Conservation (phyloP, 768 basidiomycete species). For the Rhodosporidiobolus sp. region DNA sequence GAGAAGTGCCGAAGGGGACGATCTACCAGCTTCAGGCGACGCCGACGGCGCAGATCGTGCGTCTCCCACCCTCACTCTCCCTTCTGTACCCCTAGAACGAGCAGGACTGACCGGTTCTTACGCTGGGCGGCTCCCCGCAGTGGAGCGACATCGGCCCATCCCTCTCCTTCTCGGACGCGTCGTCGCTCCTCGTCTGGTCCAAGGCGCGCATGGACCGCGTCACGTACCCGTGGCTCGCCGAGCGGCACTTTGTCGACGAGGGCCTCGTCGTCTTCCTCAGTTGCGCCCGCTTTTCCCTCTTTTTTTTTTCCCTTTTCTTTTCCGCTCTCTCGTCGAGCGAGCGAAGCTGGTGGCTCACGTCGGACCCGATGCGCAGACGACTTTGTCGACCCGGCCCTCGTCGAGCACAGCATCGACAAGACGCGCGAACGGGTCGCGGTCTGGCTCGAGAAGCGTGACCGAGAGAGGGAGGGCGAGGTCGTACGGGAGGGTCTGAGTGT, state of each 20-base stretch:
- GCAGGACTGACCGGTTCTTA: no score
- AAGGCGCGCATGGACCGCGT: constrained; percentile 10
- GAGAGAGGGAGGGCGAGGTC: neutral
- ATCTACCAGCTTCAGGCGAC: constrained; percentile 22
- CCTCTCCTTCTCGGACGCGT: constrained; percentile 15
- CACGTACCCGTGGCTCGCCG: constrained; percentile 8
- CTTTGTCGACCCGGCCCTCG: constrained; percentile 13
- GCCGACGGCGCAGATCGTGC: constrained; percentile 14
- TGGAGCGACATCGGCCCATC: constrained; percentile 20
- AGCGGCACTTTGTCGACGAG: neutral
- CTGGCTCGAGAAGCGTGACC: constrained; percentile 7
- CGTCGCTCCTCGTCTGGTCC: constrained; percentile 5
- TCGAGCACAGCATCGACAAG: constrained; percentile 7
- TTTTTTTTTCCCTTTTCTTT: neutral
- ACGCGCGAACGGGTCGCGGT: neutral
- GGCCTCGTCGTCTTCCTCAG: constrained; percentile 13
- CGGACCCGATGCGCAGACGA: neutral
- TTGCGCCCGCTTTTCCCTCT: neutral
- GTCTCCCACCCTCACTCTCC: neutral
- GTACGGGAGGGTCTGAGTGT: no score
- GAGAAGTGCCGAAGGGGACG: neutral
- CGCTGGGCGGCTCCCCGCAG: neutral
- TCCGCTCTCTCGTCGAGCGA: no score
- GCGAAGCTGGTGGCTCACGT: no score
- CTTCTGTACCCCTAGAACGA: neutral